Evolutionary conservation across 306 rosid genomes (phyloP), one percentile per base, ranked within the genome.

Genomic region (Vigna nakashimae): DNA sequence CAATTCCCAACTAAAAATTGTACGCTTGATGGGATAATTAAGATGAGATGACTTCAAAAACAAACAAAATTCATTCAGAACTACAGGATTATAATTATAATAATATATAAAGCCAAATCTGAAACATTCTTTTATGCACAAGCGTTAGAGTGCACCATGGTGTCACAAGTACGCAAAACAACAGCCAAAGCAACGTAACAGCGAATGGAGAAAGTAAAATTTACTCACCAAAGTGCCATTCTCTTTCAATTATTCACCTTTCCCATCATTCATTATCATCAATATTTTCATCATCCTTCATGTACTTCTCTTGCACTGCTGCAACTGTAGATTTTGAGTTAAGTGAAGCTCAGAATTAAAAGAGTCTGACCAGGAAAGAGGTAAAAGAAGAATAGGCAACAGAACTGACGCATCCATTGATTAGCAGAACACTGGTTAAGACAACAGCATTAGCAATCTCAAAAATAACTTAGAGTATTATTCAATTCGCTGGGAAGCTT

Each of bases 261-360:
- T 71, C 38, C 20, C 57, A 26, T 82, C 76, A 83, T 79, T 84
- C 86, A 34, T 76, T 67, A 40, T 42, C 28, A 60, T 92, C 86
- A n/a, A 69, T 49, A 82, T 76, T 67, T 78, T 90, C 97, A 43
- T 89, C 98, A 65, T 88, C 87, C 86, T 91, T 93, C 86, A 95
- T 85, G 89, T 95, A 95, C 80, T 92, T 95, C 85, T 95, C 98
- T 83, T 95, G 98, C 80, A 95, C 97, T 48, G 88, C 97, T 82
- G 98, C 98, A 80, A 95, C 97, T 91, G 98, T 92, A 74, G 79
- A 65, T 84, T 78, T 42, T 78, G 51, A 63, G 83, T 94, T 80
- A 91, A 91, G 91, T 74, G 76, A 83, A 90, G 65, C 66, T 53
- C 77, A 45, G 11, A 67, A 50, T 69, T 43, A 48, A 36, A 60